Base-by-base conservation (phyloP, 2,329 filamentous ascomycete genomes). In the Parastagonospora nodorum region DNA sequence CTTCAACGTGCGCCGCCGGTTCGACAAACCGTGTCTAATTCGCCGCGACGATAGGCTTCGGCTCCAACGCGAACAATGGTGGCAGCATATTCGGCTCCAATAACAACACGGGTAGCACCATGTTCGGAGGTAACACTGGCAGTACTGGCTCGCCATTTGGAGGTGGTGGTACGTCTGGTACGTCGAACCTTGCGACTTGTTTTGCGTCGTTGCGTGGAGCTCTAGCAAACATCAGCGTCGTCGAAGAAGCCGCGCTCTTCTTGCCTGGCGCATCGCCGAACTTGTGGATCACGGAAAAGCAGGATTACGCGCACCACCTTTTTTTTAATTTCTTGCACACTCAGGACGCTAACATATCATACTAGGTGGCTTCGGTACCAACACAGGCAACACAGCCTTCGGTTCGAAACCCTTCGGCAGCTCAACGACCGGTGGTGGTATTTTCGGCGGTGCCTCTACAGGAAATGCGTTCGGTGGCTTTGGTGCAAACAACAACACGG, bases 21-120 rank as follows among this genome's bases (percentile, higher is more conserved):
- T 55, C 58, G 57, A 66, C 52, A 46, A 66, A 66, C 59, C 58
- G 62, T 62, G 61, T 71, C 69, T 77, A 71, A 76, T 68, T 66
- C 66, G 64, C 64, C 59, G 63, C 65, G 67, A 63, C 61, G 67
- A 68, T 71, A 75, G 73, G 72, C 67, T 75, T 75, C 60, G 71
- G 72, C 56, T 71, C 70, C 53, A 68, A 60, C 47, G 47, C 60
- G 41, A 72, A 67, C 51, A 67, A 67, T 45, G 65, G 66, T 48
- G 56, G 63, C 37, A 67, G 64, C 58, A 61, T 69, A 55, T 75
- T 75, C 45, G 73, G 72, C 51, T 57, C 63, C 19, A 67, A 59
- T 40, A 68, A 59, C 53, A 67, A 60, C 53, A 64, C 63, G 36
- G 65, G 68, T 38, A 60, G 65, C 58, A 60, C 59, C 55, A 55